Base-by-base conservation (phyloP, 192 early-diverging fungal species). In the Phlyctochytrium bullatum region DNA sequence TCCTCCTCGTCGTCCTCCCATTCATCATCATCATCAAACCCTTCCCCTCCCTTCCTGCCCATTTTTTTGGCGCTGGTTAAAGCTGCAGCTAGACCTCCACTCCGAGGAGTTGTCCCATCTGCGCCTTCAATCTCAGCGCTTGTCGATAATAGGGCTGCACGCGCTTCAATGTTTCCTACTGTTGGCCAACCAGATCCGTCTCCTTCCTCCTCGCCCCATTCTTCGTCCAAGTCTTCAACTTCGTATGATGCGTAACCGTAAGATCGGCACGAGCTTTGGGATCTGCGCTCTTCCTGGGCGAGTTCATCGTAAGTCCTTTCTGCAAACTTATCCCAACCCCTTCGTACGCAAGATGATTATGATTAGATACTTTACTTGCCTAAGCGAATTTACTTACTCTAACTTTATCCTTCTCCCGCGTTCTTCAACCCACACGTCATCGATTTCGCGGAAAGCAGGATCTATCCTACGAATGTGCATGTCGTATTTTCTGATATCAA, bases 261-360 rank as follows among this genome's bases (percentile, higher is more conserved):
- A 30, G 34, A 1, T 34, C 20, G 30, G 34, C 69, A 65, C 20
- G 56, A 34, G n/a, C 34, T 52, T 47, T 47, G 40, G 40, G 40
- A 47, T 14, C 40, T 6, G 40, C 40, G 40, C 64, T 85, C 83
- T 61, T 86, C 83, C 53, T 66, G 64, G 4, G 83, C 83, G 10
- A 86, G 73, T 25, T 78, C 66, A 33, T 82, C 77, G 64, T 86
- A 86, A 3, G 81, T 65, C 17, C 80, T 66, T 52, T 83, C 84
- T 3, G 82, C 84, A 71, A 84, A 86, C 71, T 86, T 86, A 52
- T 86, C 83, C 79, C 83, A 86, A 2, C 85, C 85, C 32, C 83
- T 86, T 34, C 23, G 30, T 52, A 24, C 20, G 50, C 24, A 1
- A 52, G 12, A 3, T 30, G 64, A 31, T 16, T n/a, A 33, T 1